Percentiles rank a stretch among this genome's conserved stretches.
Conservation (phyloP, 2,329 filamentous ascomycete species). For the Aspergillus fumigatus region DNA sequence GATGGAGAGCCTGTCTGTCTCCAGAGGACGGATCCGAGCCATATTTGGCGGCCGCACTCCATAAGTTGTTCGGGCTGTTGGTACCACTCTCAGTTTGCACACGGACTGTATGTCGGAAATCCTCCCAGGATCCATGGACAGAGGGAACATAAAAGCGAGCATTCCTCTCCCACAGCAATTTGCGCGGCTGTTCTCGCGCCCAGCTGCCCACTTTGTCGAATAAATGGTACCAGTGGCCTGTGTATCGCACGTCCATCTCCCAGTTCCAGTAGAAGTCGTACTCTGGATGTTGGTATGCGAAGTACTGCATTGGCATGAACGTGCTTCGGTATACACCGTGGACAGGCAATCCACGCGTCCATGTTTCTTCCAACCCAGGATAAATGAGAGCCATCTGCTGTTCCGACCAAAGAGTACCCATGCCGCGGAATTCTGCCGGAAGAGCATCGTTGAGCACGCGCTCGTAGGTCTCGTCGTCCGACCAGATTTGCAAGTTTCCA, state of each 20-base stretch:
- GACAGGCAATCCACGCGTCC: slow-evolving; percentile 66
- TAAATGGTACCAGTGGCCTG: slow-evolving; percentile 77
- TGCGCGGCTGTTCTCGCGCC: slow-evolving; percentile 69
- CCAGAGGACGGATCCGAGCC: slow-evolving; percentile 15
- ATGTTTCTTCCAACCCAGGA: slow-evolving; percentile 77
- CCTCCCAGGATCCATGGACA: slow-evolving; percentile 73
- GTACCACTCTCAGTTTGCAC: slow-evolving; percentile 70
- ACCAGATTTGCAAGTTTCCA: slow-evolving; percentile 73
- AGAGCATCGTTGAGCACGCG: slow-evolving; percentile 65
- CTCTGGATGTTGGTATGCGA: slow-evolving; percentile 73
- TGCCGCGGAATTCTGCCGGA: slow-evolving; percentile 79
- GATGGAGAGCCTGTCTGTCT: slow-evolving; percentile 24
- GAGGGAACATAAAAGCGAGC: slow-evolving; percentile 71
- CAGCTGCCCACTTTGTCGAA: slow-evolving; percentile 66
- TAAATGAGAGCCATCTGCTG: slow-evolving; percentile 89
- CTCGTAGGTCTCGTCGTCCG: slow-evolving; percentile 69
- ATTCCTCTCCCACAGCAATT: slow-evolving; percentile 77
- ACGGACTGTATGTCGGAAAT: slow-evolving; percentile 72
- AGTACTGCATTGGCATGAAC: slow-evolving; percentile 93
- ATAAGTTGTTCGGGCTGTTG: slow-evolving; percentile 62
- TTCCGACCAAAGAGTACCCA: slow-evolving; percentile 90
- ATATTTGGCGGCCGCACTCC: slow-evolving; percentile 47
- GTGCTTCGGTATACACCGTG: slow-evolving; percentile 91
- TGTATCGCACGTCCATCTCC: slow-evolving; percentile 78
- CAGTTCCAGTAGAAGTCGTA: slow-evolving; percentile 84